Base-by-base conservation (phyloP, 805 yeast species). In the Cyberlindnera americana region DNA sequence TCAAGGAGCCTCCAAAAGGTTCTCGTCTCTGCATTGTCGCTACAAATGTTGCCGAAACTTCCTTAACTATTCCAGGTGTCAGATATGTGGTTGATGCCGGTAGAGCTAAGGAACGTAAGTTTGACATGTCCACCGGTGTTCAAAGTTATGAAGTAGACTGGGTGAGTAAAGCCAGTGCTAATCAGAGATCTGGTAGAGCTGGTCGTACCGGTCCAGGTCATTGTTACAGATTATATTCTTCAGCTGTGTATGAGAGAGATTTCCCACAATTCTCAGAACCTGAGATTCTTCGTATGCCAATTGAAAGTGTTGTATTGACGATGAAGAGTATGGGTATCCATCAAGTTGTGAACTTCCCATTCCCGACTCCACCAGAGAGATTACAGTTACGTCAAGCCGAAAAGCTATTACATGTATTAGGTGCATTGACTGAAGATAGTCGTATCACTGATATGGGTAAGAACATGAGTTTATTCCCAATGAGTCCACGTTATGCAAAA, bases 201-300 rank as follows among this genome's bases (percentile, higher is more conserved):
- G 98, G 97, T 59, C 82, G 98, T 73, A 90, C 96, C 1, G 99
- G 98, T 0, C 97, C 99, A 0, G 99, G 99, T 43, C 98, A 93
- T 56, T 87, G 96, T 60, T 93, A 93, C 60, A 69, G 99, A 44
- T 62, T 93, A 12, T 93, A 72, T 54, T 91, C 98, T 0, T 90
- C 98, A 13, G 99, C 99, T 2, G 84, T 95, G 7, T 93, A 70
- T 60, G 97, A 93, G 57, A 76, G 80, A 46, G 93, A 83, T 48
- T 93, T 93, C 58, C 70, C 70, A 4, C 88, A 83, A 54, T 93
- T 93, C 54, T 73, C 93, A 10, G 71, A 70, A 40, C 98, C 99
- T 0, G 99, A 93, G 60, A 90, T 93, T 33, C 65, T 86, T 42
- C 70, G 98, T 49, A 90, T 88, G 95, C 98, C 99, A 0, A 88